Base-by-base conservation (phyloP, 192 early-diverging fungal genomes). In the Backusella macrospora region DNA sequence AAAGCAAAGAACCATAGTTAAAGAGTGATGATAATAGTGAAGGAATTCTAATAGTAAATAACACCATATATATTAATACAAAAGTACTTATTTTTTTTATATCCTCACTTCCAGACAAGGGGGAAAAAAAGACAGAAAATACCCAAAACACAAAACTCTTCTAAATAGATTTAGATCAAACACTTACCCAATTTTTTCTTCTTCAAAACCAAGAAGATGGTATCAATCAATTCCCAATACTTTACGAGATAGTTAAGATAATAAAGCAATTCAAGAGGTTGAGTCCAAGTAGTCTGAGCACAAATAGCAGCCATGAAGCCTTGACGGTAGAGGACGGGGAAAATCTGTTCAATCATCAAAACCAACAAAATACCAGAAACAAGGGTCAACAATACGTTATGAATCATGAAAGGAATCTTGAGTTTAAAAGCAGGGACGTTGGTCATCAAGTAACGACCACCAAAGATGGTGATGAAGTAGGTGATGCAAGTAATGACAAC, bases 171-270 rank as follows among this genome's bases (percentile, higher is more conserved):
- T 6, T 23, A 37, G 29, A 34, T 34, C 43, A 26, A 45, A n/a
- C 2, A 79, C 80, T 55, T 83, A 88, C 87, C 88, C 65, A 94
- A 87, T 18, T 87, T 86, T 90, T 93, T 95, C 89, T 92, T 92
- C 82, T 89, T 92, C 40, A 92, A 79, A 18, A 90, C 94, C 29
- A 95, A 85, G 84, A 97, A 97, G 26, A 95, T 82, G 15, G 95
- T 97, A 78, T 96, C 95, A 63, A 86, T 81, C 70, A 97, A 86
- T 81, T 96, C 95, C 86, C 91, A 90, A 86, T 92, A 95, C 84
- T 97, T 97, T 80, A 94, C 90, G 52, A 95, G 86, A 82, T 96
- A 96, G 86, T 96, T 96, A 73, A 96, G 85, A 79, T 94, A 96
- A 86, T 96, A 96, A 14, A 93, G 83, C 59, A 94, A 80, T 76